Percentiles rank a stretch among this genome's conserved stretches.
phyloP scores from a whole-genome alignment of 2,329 filamentous ascomycete species.

The Stagonosporopsis chrysanthemi region DNA sequence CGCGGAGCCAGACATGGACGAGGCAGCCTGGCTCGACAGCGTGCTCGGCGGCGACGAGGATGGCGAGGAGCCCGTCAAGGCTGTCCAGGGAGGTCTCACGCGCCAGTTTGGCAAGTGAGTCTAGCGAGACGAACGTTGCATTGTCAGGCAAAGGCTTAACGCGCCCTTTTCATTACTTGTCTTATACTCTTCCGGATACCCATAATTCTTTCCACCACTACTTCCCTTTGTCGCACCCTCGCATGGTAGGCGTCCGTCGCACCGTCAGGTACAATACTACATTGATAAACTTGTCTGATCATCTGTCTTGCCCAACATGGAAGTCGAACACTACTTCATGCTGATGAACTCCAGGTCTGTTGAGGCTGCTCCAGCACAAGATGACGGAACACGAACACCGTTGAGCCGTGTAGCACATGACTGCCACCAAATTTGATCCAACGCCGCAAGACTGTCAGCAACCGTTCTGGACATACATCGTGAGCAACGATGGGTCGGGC shows the following conservation, averaged over 20 bases:
- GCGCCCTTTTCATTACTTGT: conserved; percentile 35
- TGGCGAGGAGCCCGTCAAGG: conserved; percentile 42
- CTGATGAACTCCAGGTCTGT: background rate
- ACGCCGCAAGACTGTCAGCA: background rate
- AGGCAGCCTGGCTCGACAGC: conserved; percentile 45
- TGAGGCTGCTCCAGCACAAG: background rate
- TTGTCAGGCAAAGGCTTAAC: conserved; percentile 20
- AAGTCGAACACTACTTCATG: background rate
- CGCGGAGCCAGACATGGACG: conserved; percentile 41
- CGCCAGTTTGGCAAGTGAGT: conserved; percentile 46
- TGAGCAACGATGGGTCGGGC: background rate
- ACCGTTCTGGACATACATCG: background rate
- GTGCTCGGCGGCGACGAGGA: conserved; percentile 39
- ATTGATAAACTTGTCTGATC: conserved; percentile 12
- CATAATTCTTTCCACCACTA: conserved; percentile 27
- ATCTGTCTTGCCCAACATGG: conserved; percentile 7
- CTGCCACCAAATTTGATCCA: conserved; percentile 1
- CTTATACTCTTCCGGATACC: conserved; percentile 39
- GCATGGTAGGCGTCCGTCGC: conserved; percentile 14
- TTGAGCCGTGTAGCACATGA: conserved; percentile 12
- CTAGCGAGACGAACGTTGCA: background rate
- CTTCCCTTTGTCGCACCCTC: conserved; percentile 14
- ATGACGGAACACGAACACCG: background rate
- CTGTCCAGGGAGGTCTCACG: conserved; percentile 45
- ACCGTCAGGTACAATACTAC: conserved; percentile 18